Percentiles rank a stretch among this genome's conserved stretches.
Evolutionary conservation across 805 yeast genomes (phyloP).

Genomic region (Candida boleticola): DNA sequence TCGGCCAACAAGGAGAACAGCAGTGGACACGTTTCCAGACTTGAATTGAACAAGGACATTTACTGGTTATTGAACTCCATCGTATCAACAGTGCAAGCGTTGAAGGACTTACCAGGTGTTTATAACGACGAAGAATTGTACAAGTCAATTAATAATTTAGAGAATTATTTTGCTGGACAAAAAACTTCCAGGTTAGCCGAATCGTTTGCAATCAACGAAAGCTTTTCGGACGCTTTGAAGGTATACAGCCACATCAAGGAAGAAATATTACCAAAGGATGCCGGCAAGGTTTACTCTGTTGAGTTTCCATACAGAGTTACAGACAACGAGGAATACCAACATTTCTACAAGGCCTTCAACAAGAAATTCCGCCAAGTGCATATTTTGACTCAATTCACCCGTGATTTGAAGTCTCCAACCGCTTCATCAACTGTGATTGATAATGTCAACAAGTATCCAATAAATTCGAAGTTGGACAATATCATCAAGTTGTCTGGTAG

Average conservation of each 20-base stretch:
- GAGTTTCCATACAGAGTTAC: constrained; percentile 44
- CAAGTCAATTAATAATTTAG: constrained; percentile 51
- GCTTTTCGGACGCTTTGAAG: constrained; percentile 48
- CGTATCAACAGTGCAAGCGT: constrained; percentile 50
- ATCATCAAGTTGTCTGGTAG: constrained; percentile 21
- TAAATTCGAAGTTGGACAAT: constrained; percentile 15
- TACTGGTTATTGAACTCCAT: constrained; percentile 52
- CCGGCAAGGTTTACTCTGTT: constrained; percentile 26
- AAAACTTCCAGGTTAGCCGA: constrained; percentile 46
- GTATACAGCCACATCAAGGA: constrained; percentile 28
- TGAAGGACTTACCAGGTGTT: constrained; percentile 88
- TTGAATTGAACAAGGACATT: constrained; percentile 39
- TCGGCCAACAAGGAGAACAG: constrained; percentile 11
- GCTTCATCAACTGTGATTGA: constrained; percentile 38
- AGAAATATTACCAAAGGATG: constrained; percentile 11
- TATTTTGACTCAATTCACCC: constrained; percentile 47
- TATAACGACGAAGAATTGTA: constrained; percentile 74
- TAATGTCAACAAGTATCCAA: constrained; percentile 40
- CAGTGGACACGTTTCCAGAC: constrained; percentile 12
- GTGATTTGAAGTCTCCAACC: constrained; percentile 17
- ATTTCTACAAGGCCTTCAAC: constrained; percentile 18
- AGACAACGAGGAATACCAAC: constrained; percentile 27
- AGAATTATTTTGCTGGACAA: constrained; percentile 43
- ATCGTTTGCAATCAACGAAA: constrained; percentile 38
- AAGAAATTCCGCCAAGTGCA: constrained; percentile 27